phyloP scores from a whole-genome alignment of 2,329 filamentous ascomycete genomes.

The Cladosporium halotolerans region DNA sequence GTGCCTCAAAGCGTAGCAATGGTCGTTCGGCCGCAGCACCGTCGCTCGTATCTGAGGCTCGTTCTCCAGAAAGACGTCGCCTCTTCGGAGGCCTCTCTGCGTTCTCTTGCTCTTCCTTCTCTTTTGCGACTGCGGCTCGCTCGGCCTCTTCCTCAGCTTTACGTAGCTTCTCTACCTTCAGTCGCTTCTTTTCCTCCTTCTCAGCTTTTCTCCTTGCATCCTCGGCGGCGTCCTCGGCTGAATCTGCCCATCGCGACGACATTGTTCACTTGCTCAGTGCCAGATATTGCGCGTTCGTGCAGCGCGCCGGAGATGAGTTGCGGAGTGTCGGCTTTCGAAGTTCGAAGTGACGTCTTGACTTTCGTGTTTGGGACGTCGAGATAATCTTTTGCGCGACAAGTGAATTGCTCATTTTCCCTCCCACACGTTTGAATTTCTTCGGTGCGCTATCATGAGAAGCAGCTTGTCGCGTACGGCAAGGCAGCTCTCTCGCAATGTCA shows the following conservation, averaged over 20 bases:
- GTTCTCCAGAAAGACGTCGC: slow-evolving; percentile 49
- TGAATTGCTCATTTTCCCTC: background rate
- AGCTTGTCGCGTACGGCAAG: slow-evolving; percentile 21
- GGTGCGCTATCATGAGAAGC: slow-evolving; percentile 22
- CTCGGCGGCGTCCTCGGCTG: slow-evolving; percentile 70
- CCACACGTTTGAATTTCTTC: background rate
- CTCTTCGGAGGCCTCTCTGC: slow-evolving; percentile 49
- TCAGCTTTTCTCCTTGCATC: slow-evolving; percentile 68
- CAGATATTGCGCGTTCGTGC: background rate
- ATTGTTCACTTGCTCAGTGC: slow-evolving; percentile 14
- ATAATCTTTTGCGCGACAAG: background rate
- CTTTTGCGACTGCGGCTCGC: slow-evolving; percentile 29
- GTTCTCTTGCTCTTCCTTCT: slow-evolving; percentile 21
- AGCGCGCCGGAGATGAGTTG: slow-evolving; percentile 4
- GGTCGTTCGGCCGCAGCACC: slow-evolving; percentile 37
- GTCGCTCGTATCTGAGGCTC: slow-evolving; percentile 13
- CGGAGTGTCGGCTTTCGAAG: slow-evolving; percentile 4
- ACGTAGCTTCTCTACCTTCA: slow-evolving; percentile 75
- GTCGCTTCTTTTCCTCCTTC: slow-evolving; percentile 82
- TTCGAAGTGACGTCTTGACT: slow-evolving; percentile 9
- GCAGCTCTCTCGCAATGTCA: slow-evolving; percentile 19
- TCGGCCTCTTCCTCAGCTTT: slow-evolving; percentile 51
- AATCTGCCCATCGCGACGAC: slow-evolving; percentile 78
- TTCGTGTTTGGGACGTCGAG: background rate
- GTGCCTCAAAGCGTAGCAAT: slow-evolving; percentile 65